phyloP scores from a whole-genome alignment of 1,139 yeast genomes.

The Yamadazyma spencermartinsiae region DNA sequence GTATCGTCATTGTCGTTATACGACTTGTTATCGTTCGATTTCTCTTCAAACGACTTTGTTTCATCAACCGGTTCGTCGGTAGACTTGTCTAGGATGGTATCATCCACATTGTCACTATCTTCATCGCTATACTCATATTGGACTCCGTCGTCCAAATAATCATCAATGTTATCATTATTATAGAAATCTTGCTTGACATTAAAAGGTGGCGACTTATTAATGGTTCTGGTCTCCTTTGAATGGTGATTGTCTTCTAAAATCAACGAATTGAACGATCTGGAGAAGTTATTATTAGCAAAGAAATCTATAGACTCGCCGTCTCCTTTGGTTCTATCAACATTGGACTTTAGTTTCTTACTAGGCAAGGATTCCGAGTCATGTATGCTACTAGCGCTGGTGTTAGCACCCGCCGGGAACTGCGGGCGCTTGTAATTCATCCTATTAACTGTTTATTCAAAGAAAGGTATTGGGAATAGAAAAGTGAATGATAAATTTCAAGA shows the following conservation, averaged over 20 bases:
- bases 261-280: slow-evolving; percentile 47
- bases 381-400: slow-evolving; percentile 2
- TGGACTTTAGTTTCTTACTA: slow-evolving; percentile 12
- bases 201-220: slow-evolving; percentile 48
- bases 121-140: slow-evolving; percentile 5
- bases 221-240: slow-evolving; percentile 21
- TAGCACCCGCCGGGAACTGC: slow-evolving; percentile 24
- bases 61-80: slow-evolving; percentile 13
- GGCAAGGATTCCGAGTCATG: slow-evolving; percentile 6
- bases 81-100: slow-evolving; percentile 5
- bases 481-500: neutral
- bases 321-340: slow-evolving; percentile 2
- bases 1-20: slow-evolving; percentile 19
- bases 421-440: slow-evolving; percentile 28
- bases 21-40: neutral
- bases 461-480: too few species aligned
- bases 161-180: slow-evolving; percentile 26
- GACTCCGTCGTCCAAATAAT: slow-evolving; percentile 14
- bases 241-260: slow-evolving; percentile 42
- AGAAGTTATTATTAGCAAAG: slow-evolving; percentile 43
- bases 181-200: slow-evolving; percentile 36
- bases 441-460: neutral
- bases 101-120: slow-evolving; percentile 5
- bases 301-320: slow-evolving; percentile 25
- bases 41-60: neutral